phyloP scores from a whole-genome alignment of 2,329 filamentous ascomycete species.

The Thermoascus crustaceus region DNA sequence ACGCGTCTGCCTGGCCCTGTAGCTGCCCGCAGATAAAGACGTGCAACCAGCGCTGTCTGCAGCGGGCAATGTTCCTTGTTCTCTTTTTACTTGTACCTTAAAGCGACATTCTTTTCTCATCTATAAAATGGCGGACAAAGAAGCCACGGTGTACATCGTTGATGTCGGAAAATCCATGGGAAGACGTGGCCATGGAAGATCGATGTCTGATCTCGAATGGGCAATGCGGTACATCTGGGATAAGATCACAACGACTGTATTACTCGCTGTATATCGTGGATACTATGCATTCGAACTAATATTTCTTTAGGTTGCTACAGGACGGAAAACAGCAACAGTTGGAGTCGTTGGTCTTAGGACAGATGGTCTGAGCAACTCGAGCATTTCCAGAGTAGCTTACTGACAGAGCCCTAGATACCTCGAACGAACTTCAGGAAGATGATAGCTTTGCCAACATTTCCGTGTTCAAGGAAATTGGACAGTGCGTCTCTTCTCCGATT shows the following conservation, averaged over 20 bases:
- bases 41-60: not conserved
- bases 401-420: slow-evolving; percentile 43
- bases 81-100: not conserved
- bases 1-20: slow-evolving; percentile 34
- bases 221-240: slow-evolving; percentile 92
- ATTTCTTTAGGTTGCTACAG: slow-evolving; percentile 46
- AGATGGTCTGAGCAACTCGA: slow-evolving; percentile 40
- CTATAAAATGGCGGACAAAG: slow-evolving; percentile 76
- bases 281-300: not conserved
- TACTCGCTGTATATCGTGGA: not conserved
- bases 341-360: slow-evolving; percentile 81
- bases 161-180: slow-evolving; percentile 85
- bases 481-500: slow-evolving; percentile 49
- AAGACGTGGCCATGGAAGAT: slow-evolving; percentile 59
- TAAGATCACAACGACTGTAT: slow-evolving; percentile 68
- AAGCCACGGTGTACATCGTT: slow-evolving; percentile 85
- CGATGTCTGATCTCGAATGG: slow-evolving; percentile 78
- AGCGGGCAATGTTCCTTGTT: not conserved
- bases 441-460: slow-evolving; percentile 75
- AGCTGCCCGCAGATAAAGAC: slow-evolving; percentile 1
- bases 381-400: slow-evolving; percentile 1
- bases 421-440: slow-evolving; percentile 57
- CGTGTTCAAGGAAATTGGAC: slow-evolving; percentile 56
- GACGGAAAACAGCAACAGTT: slow-evolving; percentile 63
- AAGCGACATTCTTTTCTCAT: not conserved